phyloP scores from a whole-genome alignment of 2,329 filamentous ascomycete genomes.

The Bimuria novae-zelandiae region DNA sequence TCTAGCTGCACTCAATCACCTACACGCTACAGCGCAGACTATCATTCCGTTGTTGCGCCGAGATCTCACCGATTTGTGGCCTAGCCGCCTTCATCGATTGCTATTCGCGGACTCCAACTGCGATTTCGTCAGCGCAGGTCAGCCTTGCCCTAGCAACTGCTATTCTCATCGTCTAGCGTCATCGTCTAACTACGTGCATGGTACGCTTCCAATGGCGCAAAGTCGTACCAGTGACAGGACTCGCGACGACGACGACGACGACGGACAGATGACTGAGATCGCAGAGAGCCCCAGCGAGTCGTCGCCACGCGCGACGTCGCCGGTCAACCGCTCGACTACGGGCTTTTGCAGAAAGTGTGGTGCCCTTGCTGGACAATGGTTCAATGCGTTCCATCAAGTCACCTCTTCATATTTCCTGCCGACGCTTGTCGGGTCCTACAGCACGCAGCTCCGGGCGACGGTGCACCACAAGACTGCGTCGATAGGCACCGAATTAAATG shows the following conservation, averaged over 20 bases:
- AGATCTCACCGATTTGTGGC: slow-evolving; percentile 2
- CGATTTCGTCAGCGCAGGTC: slow-evolving; percentile 2
- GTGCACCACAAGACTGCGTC: slow-evolving; percentile 36
- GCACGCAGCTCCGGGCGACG: slow-evolving; percentile 27
- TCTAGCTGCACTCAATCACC: background rate
- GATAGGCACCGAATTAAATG: slow-evolving; percentile 37
- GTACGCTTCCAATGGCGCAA: background rate
- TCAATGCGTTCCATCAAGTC: slow-evolving; percentile 43
- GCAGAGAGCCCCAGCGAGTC: slow-evolving; percentile 20
- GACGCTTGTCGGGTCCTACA: slow-evolving; percentile 40
- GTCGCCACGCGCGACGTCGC: slow-evolving; percentile 15
- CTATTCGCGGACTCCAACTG: slow-evolving; percentile 2
- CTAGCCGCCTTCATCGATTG: too few relatives aligned
- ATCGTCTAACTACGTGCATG: background rate
- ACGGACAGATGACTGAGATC: slow-evolving; percentile 9
- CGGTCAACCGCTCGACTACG: slow-evolving; percentile 14
- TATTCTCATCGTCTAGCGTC: slow-evolving; percentile 8
- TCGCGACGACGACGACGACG: background rate
- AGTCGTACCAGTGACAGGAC: background rate
- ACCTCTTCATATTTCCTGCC: slow-evolving; percentile 44
- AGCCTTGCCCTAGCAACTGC: slow-evolving; percentile 1
- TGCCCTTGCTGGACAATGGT: slow-evolving; percentile 42
- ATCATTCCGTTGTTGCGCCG: background rate
- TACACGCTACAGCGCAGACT: background rate
- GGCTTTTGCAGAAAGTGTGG: slow-evolving; percentile 31